Evolutionary conservation across 805 yeast species (phyloP).

Genomic region (Candida loeiensis): DNA sequence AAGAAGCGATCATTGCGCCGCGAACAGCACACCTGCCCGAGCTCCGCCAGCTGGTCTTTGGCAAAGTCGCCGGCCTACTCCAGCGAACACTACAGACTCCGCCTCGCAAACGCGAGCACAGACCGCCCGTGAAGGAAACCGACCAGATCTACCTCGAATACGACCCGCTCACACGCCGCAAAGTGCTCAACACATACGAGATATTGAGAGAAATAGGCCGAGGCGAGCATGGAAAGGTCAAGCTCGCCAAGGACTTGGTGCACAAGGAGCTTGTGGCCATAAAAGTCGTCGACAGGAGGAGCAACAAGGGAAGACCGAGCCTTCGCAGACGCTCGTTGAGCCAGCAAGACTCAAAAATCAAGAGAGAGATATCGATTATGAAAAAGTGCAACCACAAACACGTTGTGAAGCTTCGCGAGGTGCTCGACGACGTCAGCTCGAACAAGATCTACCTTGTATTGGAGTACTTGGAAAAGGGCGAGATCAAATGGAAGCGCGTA

Average conservation of each 20-base stretch:
- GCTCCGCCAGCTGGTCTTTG: conserved; percentile 24
- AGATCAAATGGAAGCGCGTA: conserved; percentile 74
- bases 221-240: conserved; percentile 99
- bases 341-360: conserved; percentile 33
- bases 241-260: conserved; percentile 75
- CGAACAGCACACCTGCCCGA: conserved; percentile 10
- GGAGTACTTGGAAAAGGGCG: conserved; percentile 89
- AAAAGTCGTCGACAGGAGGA: conserved; percentile 79
- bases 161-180: conserved; percentile 80
- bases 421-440: conserved; percentile 78
- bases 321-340: conserved; percentile 23
- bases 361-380: conserved; percentile 43
- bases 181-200: conserved; percentile 85
- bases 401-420: conserved; percentile 47
- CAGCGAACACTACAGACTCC: conserved; percentile 12
- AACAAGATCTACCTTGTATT: conserved; percentile 85
- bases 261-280: conserved; percentile 76
- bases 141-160: conserved; percentile 75
- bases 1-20: background rate
- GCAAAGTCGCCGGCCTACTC: conserved; percentile 32
- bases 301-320: conserved; percentile 32
- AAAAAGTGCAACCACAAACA: conserved; percentile 46
- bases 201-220: conserved; percentile 82
- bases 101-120: conserved; percentile 1
- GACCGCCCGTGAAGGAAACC: conserved; percentile 68